Evolutionary conservation across 73 alveolate species (phyloP).

Genomic region (Paramecium biaurelia): DNA sequence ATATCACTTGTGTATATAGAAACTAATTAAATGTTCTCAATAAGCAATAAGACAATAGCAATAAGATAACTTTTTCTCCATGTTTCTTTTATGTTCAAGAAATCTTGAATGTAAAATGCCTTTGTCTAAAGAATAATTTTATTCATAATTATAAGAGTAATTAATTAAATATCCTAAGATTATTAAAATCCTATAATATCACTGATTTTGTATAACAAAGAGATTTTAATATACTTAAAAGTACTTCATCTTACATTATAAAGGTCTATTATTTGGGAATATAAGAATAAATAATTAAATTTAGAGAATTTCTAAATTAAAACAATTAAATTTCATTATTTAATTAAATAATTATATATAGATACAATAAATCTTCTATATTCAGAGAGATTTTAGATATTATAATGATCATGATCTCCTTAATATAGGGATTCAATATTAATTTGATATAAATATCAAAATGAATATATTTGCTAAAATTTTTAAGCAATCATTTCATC

Average conservation of each 20-base stretch:
- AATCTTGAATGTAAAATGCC: neutral
- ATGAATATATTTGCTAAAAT: neutral
- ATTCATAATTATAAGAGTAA: neutral
- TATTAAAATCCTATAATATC: neutral
- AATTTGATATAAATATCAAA: neutral
- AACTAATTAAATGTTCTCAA: neutral
- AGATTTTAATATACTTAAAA: neutral
- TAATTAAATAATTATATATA: neutral
- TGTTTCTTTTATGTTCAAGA: neutral
- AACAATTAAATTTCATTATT: neutral
- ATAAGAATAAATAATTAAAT: neutral
- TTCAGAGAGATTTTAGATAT: neutral
- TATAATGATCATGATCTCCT: neutral
- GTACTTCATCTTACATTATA: neutral
- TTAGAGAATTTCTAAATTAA: neutral
- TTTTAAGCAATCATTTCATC: neutral
- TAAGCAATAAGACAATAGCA: neutral
- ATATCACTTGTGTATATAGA: neutral
- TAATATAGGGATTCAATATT: neutral
- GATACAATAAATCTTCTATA: neutral
- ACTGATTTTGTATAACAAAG: neutral
- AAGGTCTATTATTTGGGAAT: neutral
- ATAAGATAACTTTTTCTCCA: neutral
- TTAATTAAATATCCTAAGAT: neutral
- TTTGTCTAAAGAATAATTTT: slow-evolving; percentile 9